Evolutionary conservation across 2,329 filamentous ascomycete genomes (phyloP).

Genomic region (Didymella keratinophila): DNA sequence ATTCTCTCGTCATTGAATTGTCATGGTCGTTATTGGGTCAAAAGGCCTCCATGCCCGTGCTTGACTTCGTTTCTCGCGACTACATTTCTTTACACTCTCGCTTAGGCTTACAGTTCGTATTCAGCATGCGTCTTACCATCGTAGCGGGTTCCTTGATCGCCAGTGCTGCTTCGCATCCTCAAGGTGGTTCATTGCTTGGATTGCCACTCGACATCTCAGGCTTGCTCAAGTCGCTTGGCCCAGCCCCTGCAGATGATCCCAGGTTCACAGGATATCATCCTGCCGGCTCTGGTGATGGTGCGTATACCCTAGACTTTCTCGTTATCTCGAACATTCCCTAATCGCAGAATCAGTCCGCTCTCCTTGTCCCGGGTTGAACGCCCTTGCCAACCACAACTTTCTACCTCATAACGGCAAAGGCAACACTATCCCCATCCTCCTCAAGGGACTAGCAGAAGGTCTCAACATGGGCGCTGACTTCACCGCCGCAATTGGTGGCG

Average conservation of each 20-base stretch:
- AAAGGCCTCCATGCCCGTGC: background rate
- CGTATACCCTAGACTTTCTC: background rate
- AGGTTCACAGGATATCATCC: conserved; percentile 24
- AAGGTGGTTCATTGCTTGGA: conserved; percentile 14
- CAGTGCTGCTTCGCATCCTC: conserved; percentile 11
- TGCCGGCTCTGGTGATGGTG: conserved; percentile 25
- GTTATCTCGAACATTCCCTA: background rate
- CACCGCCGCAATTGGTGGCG: conserved; percentile 23
- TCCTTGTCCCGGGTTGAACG: conserved; percentile 27
- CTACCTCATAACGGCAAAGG: conserved; percentile 25
- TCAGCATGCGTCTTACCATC: conserved; percentile 8
- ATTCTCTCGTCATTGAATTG: conserved; percentile 8
- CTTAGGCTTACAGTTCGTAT: background rate
- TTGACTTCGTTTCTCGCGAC: background rate
- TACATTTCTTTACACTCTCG: background rate
- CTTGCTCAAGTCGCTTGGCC: conserved; percentile 20
- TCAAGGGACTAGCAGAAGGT: conserved; percentile 28
- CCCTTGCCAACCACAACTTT: conserved; percentile 32
- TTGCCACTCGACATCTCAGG: conserved; percentile 21
- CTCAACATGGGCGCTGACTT: conserved; percentile 32
- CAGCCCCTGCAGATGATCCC: conserved; percentile 23
- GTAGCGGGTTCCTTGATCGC: background rate
- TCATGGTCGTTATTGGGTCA: conserved; percentile 12
- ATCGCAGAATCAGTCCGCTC: conserved; percentile 20
- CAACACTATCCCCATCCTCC: conserved; percentile 27